A percentile compares a stretch with the other conserved stretches of the same genome.
Conservation (phyloP, 2,329 filamentous ascomycete species). For the Blastomyces emzantsi region DNA sequence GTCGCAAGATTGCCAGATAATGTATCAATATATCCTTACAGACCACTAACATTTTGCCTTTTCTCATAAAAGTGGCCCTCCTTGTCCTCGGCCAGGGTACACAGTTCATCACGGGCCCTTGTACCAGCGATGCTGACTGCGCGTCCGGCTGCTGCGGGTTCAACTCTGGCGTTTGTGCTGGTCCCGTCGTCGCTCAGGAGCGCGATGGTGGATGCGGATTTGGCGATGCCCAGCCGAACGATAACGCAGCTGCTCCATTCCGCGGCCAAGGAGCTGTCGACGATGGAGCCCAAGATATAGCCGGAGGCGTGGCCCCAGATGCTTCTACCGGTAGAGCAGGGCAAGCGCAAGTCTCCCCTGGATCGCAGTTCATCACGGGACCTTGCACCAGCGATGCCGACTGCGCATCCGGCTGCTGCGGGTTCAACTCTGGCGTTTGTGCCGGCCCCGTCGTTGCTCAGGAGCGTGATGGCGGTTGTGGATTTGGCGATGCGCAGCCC, state of each 20-base stretch:
- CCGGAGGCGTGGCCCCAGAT: background rate
- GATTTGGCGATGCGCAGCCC: constrained; percentile 27
- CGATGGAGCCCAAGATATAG: background rate
- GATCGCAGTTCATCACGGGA: constrained; percentile 35
- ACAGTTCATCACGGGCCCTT: constrained; percentile 25
- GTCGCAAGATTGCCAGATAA: background rate
- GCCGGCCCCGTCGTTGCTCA: constrained; percentile 28
- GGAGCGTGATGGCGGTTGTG: constrained; percentile 30
- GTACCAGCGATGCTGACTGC: constrained; percentile 21
- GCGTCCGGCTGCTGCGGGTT: constrained; percentile 24
- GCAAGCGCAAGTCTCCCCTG: constrained; percentile 11
- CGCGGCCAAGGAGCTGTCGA: constrained; percentile 6
- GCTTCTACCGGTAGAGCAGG: constrained; percentile 8
- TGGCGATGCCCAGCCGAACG: constrained; percentile 20
- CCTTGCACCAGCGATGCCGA: constrained; percentile 31
- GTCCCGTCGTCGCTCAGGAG: constrained; percentile 20
- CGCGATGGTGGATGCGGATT: constrained; percentile 23
- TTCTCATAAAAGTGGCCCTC: constrained; percentile 10
- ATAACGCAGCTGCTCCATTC: constrained; percentile 18
- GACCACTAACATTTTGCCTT: background rate
- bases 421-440: constrained; percentile 29
- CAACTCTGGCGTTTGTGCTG: constrained; percentile 22
- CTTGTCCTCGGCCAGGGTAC: constrained; percentile 16
- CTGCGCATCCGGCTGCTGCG: constrained; percentile 29
- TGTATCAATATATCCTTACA: background rate